A percentile compares a stretch with the other conserved stretches of the same genome.
phyloP scores from a whole-genome alignment of 768 basidiomycete species.

The Asterophora lycoperdoides region DNA sequence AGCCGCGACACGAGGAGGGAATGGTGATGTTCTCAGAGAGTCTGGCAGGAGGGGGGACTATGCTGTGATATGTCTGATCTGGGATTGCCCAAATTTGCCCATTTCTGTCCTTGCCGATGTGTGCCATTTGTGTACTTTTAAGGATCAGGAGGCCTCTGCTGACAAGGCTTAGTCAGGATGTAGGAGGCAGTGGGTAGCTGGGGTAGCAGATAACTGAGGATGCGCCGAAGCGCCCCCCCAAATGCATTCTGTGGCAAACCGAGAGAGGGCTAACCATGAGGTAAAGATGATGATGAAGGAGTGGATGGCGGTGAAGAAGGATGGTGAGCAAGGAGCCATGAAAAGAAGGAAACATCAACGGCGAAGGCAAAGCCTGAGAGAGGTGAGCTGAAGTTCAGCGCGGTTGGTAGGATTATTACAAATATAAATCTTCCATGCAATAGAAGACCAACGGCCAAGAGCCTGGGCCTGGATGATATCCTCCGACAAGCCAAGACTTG shows the following conservation, averaged over 20 bases:
- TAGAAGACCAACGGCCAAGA: slow-evolving; percentile 13
- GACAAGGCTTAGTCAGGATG: too few relatives aligned
- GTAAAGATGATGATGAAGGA: background rate
- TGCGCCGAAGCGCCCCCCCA: too few relatives aligned
- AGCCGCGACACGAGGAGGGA: too few relatives aligned
- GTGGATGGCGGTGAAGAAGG: background rate
- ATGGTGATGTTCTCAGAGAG: too few relatives aligned
- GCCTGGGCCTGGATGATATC: slow-evolving; percentile 11
- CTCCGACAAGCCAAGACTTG: background rate
- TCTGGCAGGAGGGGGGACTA: too few relatives aligned
- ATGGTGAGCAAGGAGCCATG: background rate
- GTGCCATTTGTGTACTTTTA: too few relatives aligned
- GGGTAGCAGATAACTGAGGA: too few relatives aligned
- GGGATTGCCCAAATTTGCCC: too few relatives aligned
- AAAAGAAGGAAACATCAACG: background rate
- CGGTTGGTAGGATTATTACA: slow-evolving; percentile 12
- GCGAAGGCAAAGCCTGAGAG: background rate
- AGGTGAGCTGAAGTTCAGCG: slow-evolving; percentile 12
- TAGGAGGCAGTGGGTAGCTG: too few relatives aligned
- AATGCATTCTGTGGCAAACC: slow-evolving; percentile 1
- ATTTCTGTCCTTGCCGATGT: too few relatives aligned
- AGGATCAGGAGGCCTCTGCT: too few relatives aligned
- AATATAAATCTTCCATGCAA: slow-evolving; percentile 14
- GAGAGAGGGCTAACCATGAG: background rate
- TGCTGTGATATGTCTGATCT: too few relatives aligned